These are phyloP conservation scores for Epichloe uncinata DNA, from an alignment of 2,329 filamentous ascomycete genomes.

Conservation along the genomic window DNA sequence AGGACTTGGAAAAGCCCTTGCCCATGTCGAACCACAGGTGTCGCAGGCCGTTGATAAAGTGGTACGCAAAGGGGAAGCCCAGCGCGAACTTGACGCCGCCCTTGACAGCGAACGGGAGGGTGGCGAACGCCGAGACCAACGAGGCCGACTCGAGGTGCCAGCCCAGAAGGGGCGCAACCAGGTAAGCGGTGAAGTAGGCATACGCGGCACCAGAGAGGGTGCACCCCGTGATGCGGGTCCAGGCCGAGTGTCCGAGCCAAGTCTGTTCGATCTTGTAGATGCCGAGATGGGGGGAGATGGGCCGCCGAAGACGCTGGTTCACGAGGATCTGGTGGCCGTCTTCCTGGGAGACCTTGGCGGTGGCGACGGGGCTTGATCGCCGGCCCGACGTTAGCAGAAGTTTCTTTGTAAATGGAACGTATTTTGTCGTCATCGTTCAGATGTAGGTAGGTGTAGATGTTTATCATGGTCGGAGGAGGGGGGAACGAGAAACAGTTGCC, in stretches of 20 bases:
- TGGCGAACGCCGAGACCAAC: constrained; percentile 46
- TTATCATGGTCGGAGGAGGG: not conserved
- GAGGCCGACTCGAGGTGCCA: constrained; percentile 46
- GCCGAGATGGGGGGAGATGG: constrained; percentile 64
- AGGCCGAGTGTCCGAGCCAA: constrained; percentile 58
- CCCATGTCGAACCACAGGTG: constrained; percentile 41
- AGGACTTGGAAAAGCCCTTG: constrained; percentile 34
- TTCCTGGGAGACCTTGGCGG: constrained; percentile 39
- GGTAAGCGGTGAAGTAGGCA: constrained; percentile 67
- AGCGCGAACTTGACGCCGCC: constrained; percentile 40
- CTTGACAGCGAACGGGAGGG: constrained; percentile 46
- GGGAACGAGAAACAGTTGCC: too few species aligned
- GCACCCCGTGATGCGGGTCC: constrained; percentile 76
- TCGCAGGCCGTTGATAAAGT: constrained; percentile 41
- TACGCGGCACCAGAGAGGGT: constrained; percentile 63
- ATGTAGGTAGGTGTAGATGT: too few species aligned
- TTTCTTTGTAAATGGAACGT: too few species aligned
- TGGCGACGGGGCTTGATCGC: constrained; percentile 28
- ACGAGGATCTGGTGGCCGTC: constrained; percentile 56
- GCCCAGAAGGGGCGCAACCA: constrained; percentile 61
- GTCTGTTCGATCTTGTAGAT: constrained; percentile 85
- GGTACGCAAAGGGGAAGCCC: constrained; percentile 47
- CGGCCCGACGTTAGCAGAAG: not conserved
- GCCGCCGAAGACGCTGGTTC: constrained; percentile 67
- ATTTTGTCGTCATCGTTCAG: too few species aligned